Evolutionary conservation across 1,284 basidiomycete genomes (phyloP), one percentile per base, ranked within the genome.

Genomic region (Kalmanozyma brasiliensis): DNA sequence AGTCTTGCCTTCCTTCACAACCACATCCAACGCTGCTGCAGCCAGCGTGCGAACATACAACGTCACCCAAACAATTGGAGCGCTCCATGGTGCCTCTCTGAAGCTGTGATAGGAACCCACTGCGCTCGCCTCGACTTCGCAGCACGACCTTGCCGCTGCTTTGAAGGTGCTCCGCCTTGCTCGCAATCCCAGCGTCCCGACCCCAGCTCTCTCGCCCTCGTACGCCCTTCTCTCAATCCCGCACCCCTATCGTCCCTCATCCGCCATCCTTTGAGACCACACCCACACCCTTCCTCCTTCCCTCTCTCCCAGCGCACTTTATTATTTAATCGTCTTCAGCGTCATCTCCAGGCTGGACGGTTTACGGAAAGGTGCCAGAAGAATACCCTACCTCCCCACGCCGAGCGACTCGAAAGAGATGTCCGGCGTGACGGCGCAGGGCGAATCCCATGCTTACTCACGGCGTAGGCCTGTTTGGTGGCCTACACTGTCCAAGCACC

Each of bases 301-400:
- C 20, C 16, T 26, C 37, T 23, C 24, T 7, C n/a, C 23, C 3
- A 49, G 10, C 51, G 62, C 62, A 65, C 47, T 42, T 65, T 65
- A 65, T 36, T 44, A 46, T 51, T 59, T 65, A 55, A 59, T 56
- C 20, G 55, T 44, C 30, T 34, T 38, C 37, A 47, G 47, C 46
- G 55, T 51, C 43, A 20, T 35, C 29, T 29, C 29, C 35, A 64
- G 43, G 49, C 49, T 58, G 35, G 44, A 38, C 38, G 59, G 69
- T 57, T 66, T 73, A 73, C 70, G 70, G 70, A 73, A 68, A 63
- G 62, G 55, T 68, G 70, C 70, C 35, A 73, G 61, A 73, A 13
- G 29, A 43, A 66, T 55, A 51, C 48, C 22, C 29, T 17, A 11
- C 6, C 26, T 34, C 35, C 42, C 37, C 47, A 44, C n/a, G n/a